phyloP scores from a whole-genome alignment of 1,284 basidiomycete genomes.

The Pseudozyma sp. region DNA sequence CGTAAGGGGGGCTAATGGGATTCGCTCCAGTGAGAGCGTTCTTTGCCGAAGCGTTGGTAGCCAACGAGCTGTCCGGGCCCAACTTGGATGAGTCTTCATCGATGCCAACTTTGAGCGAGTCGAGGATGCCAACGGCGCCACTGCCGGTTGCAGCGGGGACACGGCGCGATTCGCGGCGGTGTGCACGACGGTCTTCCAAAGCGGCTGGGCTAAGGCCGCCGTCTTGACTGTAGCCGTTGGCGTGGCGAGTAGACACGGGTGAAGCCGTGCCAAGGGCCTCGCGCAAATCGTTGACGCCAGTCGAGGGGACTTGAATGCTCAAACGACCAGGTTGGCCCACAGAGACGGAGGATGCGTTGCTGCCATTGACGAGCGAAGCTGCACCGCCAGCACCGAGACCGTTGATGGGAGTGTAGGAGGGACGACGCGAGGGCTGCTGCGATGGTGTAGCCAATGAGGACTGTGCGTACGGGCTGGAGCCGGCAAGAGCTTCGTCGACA shows the following conservation, averaged over 20 bases:
- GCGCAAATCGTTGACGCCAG: constrained; percentile 53
- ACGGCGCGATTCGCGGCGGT: constrained; percentile 43
- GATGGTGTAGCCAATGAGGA: constrained; percentile 24
- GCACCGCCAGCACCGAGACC: constrained; percentile 29
- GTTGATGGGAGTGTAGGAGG: constrained; percentile 39
- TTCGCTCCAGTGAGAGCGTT: not conserved
- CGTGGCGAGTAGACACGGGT: constrained; percentile 13
- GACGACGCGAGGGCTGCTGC: constrained; percentile 34
- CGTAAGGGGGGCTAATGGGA: constrained; percentile 40
- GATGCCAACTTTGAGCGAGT: constrained; percentile 47
- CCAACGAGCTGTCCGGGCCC: constrained; percentile 33
- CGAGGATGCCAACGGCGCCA: constrained; percentile 43
- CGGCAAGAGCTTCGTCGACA: constrained; percentile 55
- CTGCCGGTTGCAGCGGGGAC: constrained; percentile 21
- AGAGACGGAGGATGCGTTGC: constrained; percentile 34
- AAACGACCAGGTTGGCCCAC: constrained; percentile 22
- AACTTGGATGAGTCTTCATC: constrained; percentile 32
- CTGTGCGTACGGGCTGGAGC: constrained; percentile 37
- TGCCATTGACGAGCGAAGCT: constrained; percentile 26
- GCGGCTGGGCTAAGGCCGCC: constrained; percentile 12
- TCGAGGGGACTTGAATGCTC: constrained; percentile 28
- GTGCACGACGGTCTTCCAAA: constrained; percentile 31
- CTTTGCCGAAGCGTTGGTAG: constrained; percentile 5
- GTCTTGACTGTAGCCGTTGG: constrained; percentile 30
- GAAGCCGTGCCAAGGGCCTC: constrained; percentile 42